Conservation (phyloP, 768 basidiomycete genomes). For the Boletus speciosus region DNA sequence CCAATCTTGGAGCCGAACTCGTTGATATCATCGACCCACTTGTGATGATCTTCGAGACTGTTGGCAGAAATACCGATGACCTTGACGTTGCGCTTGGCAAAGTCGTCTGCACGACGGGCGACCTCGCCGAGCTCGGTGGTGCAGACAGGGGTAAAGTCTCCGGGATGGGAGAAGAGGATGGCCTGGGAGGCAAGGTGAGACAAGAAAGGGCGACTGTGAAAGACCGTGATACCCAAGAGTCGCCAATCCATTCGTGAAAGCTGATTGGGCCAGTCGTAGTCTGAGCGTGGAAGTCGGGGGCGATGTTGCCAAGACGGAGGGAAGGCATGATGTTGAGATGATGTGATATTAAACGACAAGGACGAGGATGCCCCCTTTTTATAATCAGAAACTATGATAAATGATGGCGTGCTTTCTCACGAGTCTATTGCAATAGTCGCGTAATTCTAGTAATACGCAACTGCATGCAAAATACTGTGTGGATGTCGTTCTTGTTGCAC, state of each 20-base stretch:
- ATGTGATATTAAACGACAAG: conserved; percentile 6
- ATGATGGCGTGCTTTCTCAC: conserved; percentile 64
- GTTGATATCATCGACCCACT: conserved; percentile 89
- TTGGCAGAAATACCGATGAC: conserved; percentile 94
- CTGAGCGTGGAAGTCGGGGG: conserved; percentile 88
- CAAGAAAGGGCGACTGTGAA: background rate
- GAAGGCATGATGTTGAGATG: conserved; percentile 34
- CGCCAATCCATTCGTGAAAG: conserved; percentile 90
- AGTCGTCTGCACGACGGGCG: conserved; percentile 81
- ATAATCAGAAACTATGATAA: conserved; percentile 12
- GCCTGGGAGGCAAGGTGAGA: conserved; percentile 42
- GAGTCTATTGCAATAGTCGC: conserved; percentile 29
- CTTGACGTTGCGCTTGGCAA: conserved; percentile 85
- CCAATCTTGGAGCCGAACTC: conserved; percentile 66
- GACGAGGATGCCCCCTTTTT: conserved; percentile 9
- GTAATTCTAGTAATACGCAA: conserved; percentile 75
- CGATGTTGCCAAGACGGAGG: conserved; percentile 81
- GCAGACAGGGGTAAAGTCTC: conserved; percentile 90
- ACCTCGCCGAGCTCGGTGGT: conserved; percentile 98
- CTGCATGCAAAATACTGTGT: conserved; percentile 85
- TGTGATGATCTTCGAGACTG: conserved; percentile 74
- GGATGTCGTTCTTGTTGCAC: conserved; percentile 87
- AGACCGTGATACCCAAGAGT: conserved; percentile 69
- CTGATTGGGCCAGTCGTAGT: conserved; percentile 86
- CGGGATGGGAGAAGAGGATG: conserved; percentile 92